Evolutionary conservation across 2,329 filamentous ascomycete species (phyloP).

Genomic region (Byssoonygena ceratinophila): DNA sequence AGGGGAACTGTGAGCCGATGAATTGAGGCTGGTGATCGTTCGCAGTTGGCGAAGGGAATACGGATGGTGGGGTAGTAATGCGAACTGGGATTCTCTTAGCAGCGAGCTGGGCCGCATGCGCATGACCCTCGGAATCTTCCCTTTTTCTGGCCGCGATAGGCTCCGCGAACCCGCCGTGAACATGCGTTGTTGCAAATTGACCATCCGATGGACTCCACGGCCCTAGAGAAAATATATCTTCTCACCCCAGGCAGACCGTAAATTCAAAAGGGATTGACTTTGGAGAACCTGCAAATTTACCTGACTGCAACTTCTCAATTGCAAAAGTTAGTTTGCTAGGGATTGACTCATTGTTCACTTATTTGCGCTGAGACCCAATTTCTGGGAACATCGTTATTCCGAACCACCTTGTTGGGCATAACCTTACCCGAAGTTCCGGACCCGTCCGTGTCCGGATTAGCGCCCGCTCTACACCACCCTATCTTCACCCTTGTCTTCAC

Average conservation of each 20-base stretch:
- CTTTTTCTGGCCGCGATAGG: constrained; percentile 2
- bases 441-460: too few relatives aligned
- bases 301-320: not conserved
- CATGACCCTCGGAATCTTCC: constrained; percentile 13
- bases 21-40: constrained; percentile 7
- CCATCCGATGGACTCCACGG: not conserved
- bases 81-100: not conserved
- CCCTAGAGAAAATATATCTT: not conserved
- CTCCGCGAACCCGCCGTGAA: not conserved
- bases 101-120: constrained; percentile 14
- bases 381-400: constrained; percentile 1
- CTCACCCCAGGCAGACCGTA: not conserved
- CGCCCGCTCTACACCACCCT: too few relatives aligned
- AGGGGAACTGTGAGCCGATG: not conserved
- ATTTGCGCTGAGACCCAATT: not conserved
- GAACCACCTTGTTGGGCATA: not conserved
- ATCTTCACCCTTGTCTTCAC: too few relatives aligned
- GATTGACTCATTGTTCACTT: constrained; percentile 1
- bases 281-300: not conserved
- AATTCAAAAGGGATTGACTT: constrained; percentile 6
- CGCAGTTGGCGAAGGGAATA: constrained; percentile 14
- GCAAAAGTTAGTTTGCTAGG: not conserved
- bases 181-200: constrained; percentile 1
- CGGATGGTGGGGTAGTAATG: constrained; percentile 13
- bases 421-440: too few relatives aligned